Evolutionary conservation across 2,329 filamentous ascomycete species (phyloP).

Genomic region (Cladosporium halotolerans): DNA sequence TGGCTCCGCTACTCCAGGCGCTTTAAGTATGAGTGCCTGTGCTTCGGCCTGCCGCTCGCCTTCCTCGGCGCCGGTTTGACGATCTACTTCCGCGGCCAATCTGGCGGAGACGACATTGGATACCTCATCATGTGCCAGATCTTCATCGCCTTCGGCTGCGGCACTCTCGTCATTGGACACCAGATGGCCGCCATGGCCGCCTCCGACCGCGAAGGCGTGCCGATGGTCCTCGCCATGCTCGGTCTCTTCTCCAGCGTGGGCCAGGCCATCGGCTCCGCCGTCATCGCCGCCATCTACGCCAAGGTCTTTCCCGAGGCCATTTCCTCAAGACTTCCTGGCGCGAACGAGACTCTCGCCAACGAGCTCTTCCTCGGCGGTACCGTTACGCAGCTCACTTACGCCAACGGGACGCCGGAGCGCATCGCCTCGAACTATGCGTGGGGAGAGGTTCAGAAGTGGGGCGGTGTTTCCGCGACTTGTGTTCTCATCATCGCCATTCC

Average conservation of each 20-base stretch:
- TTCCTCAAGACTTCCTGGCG: slow-evolving; percentile 13
- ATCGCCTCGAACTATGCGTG: slow-evolving; percentile 43
- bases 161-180: slow-evolving; percentile 50
- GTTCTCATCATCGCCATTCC: slow-evolving; percentile 28
- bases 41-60: slow-evolving; percentile 31
- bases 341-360: slow-evolving; percentile 24
- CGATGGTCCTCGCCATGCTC: slow-evolving; percentile 21
- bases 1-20: slow-evolving; percentile 41
- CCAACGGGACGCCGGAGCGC: slow-evolving; percentile 37
- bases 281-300: slow-evolving; percentile 23
- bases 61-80: slow-evolving; percentile 28
- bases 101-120: slow-evolving; percentile 35
- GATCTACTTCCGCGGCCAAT: slow-evolving; percentile 25
- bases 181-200: slow-evolving; percentile 57
- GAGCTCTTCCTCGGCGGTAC: slow-evolving; percentile 44
- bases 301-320: slow-evolving; percentile 19
- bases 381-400: slow-evolving; percentile 45
- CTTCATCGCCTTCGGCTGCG: slow-evolving; percentile 47
- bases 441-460: slow-evolving; percentile 40
- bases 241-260: slow-evolving; percentile 29
- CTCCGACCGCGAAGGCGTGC: slow-evolving; percentile 20
- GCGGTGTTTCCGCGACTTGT: slow-evolving; percentile 35
- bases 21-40: slow-evolving; percentile 42
- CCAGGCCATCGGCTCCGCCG: slow-evolving; percentile 49
- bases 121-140: slow-evolving; percentile 49